Evolutionary conservation across 2,329 filamentous ascomycete genomes (phyloP), one percentile per base, ranked within the genome.

Genomic region (Aspergillus pseudoviridinutans): DNA sequence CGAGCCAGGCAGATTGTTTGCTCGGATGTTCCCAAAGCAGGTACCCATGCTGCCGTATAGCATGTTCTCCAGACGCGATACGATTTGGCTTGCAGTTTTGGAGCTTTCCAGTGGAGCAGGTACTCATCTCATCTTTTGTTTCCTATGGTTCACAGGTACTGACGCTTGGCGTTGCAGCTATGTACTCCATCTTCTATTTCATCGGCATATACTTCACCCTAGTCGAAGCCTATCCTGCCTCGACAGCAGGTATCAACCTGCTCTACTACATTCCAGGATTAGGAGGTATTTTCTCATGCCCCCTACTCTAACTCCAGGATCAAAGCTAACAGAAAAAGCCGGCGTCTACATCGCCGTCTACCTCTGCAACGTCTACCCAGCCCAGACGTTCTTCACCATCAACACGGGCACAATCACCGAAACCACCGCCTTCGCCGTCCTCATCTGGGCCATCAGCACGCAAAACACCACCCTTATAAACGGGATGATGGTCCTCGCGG

Each of bases 201-300:
- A 83, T 87, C 62, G 84, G 83, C 17, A 80, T 89, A 20, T 90
- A 88, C 70, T 89, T 89, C 68, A 82, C 83, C 1, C 73, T 87
- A 17, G 86, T 88, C 0, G 74, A 84, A 70, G 79, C 77, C 5
- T 83, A 82, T 59, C 69, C 62, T 28, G 77, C 74, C 28, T 80
- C 79, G 25, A 66, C 82, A 51, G 79, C 85, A 1, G 85, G 85
- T 3, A 65, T 80, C 0, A 80, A 86, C 57, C 74, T 90, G 10
- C 71, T 89, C 1, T 88, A 82, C 68, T 89, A 86, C 63, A 79
- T 85, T 1, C 86, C 86, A 0, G 87, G 87, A 0, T 72, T 89
- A 8, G 85, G 78, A 65, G 78, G 81, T 83, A 69, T 56, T 73
- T 70, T 10, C 5, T 9, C 25, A 12, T 27, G 3, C 51, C 25